Evolutionary conservation across 2,329 filamentous ascomycete genomes (phyloP).

Genomic region (Podosphaera fusca): DNA sequence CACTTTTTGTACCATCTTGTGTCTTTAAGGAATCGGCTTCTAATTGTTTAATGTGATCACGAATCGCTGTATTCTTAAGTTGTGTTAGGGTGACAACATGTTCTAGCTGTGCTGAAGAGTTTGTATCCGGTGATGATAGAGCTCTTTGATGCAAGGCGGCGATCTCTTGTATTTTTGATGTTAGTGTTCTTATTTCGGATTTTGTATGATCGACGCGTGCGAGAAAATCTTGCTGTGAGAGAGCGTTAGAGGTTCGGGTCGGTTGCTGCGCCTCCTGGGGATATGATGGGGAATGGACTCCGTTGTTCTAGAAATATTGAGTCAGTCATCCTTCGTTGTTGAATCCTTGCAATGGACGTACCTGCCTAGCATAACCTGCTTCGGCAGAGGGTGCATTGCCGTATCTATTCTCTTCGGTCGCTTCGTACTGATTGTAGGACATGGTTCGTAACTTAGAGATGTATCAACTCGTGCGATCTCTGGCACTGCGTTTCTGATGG

Average conservation of each 20-base stretch:
- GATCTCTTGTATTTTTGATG: slow-evolving; percentile 43
- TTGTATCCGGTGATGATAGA: slow-evolving; percentile 38
- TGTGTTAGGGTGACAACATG: slow-evolving; percentile 46
- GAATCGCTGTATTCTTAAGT: slow-evolving; percentile 50
- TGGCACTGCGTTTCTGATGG: too few relatives aligned
- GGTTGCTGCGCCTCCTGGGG: slow-evolving; percentile 2
- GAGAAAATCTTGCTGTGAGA: slow-evolving; percentile 46
- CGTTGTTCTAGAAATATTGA: slow-evolving; percentile 4
- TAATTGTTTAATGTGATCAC: slow-evolving; percentile 55
- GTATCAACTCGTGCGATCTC: not conserved
- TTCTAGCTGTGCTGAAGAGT: slow-evolving; percentile 29
- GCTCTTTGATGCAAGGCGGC: slow-evolving; percentile 48
- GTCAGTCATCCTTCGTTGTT: not conserved
- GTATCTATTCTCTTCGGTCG: slow-evolving; percentile 34
- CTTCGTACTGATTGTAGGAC: slow-evolving; percentile 38
- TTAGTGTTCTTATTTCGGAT: slow-evolving; percentile 42
- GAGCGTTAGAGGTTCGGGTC: slow-evolving; percentile 16
- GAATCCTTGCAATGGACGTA: not conserved
- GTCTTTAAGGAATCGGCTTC: slow-evolving; percentile 48
- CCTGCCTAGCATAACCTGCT: slow-evolving; percentile 6
- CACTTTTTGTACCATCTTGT: slow-evolving; percentile 30
- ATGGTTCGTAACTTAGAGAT: slow-evolving; percentile 17
- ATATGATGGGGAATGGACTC: slow-evolving; percentile 11
- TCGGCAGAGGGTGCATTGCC: slow-evolving; percentile 25
- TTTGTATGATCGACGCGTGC: slow-evolving; percentile 42